Base-by-base conservation (phyloP, 805 yeast genomes). In the Cyberlindnera maritima region DNA sequence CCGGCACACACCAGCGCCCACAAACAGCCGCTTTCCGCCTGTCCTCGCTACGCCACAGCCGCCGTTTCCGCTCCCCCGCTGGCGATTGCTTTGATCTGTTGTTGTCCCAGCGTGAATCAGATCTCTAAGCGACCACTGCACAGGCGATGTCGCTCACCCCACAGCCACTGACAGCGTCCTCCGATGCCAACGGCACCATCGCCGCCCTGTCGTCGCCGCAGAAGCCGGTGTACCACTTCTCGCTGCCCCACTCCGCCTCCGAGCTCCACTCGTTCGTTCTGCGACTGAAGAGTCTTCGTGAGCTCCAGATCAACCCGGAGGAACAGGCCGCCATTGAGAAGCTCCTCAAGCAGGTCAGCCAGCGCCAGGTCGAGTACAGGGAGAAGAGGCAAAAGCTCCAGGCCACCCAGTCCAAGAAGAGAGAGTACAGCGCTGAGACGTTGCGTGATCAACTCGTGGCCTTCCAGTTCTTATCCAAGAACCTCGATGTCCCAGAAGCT, bases 401-500 rank as follows among this genome's bases (percentile, higher is more conserved):
- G 15, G 36, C 7, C 8, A 68, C 71, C 38, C 41, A 45, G 13
- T 39, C 46, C 13, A 41, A 47, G 12, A 56, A 19, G 59, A 63
- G 45, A 56, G 49, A 17, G 59, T 70, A 79, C 34, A 79, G 82
- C 55, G 52, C 66, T 6, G 71, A 66, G 2, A 57, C 81, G 14
- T 65, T 87, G 42, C 66, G 72, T 37, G 74, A 77, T 48, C 95
- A 87, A 61, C 61, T 87, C 18, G 64, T 79, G 15, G 84, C 83
- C 0, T 72, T 85, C 43, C 87, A 85, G 58, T 59, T 85, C 15
- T 64, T 87, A 35, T 77, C 88, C 2, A 79, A 74, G 54, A 88
- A 85, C 61, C 54, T 83, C 48, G 86, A 82, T 58, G 63, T 87
- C 39, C 89, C 92, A 0, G 74, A 70, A 28, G 57, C 68, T 4